Evolutionary conservation across 768 basidiomycete genomes (phyloP), one percentile per base, ranked within the genome.

Genomic region (Naganishia onofrii): DNA sequence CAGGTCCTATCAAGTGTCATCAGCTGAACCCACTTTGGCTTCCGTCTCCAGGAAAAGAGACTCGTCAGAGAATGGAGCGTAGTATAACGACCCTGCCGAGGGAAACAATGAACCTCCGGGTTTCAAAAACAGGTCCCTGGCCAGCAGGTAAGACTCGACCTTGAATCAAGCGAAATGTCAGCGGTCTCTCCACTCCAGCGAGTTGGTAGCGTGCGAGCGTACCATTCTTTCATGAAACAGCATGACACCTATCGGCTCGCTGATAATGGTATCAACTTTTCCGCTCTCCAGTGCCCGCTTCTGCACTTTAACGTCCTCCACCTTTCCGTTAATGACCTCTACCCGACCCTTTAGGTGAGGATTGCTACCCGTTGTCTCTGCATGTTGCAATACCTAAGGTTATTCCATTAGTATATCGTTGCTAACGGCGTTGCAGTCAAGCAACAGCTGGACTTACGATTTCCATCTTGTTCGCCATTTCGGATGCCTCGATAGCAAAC

Each of bases 181-280:
- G 34, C 34, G 3, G 48, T 31, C 48, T 36, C 34, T 36, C 4
- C 21, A 0, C 44, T 2, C 6, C 0, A 36, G 26, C 46, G 32
- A 29, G 10, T 15, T 17, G 21, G 1, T 23, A 26, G 12, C 26
- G 2, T 15, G 31, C 5, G 12, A n/a, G n/a, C 78, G 26, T 56
- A 79, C 79, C 79, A 80, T 80, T 32, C 78, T 67, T 67, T 80
- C 79, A 70, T 80, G 79, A 29, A 79, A 71, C 21, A 80, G 63
- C 77, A 80, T 78, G 3, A 80, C 79, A 3, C 79, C 79, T 15
- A 80, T 80, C 5, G 79, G 79, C 56, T 80, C 79, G 26, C 76
- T 77, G 56, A 80, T 74, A 66, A 80, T 80, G 19, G 79, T 79
- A 56, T 80, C 79, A 54, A 80, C 79, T 60, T 75, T 75, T 1